Base-by-base conservation (phyloP, 768 basidiomycete genomes). In the Trametes elegans region DNA sequence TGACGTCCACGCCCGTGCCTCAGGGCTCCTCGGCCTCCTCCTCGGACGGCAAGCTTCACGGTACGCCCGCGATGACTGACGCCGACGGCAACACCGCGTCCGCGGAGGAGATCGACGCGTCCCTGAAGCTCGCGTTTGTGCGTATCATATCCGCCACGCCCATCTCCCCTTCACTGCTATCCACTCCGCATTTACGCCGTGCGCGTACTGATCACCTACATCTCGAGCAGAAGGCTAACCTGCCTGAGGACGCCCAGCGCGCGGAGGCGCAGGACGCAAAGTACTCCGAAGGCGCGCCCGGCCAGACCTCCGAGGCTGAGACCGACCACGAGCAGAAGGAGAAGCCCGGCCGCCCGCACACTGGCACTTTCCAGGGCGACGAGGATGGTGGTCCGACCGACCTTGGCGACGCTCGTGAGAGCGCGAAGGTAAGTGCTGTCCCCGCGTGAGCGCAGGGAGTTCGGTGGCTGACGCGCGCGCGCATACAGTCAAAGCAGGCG, bases 61-160 rank as follows among this genome's bases (percentile, higher is more conserved):
- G 50, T 35, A 32, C 49, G 18, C 39, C 51, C 14, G 46, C 59
- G 11, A 36, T 65, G 28, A 60, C 66, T 8, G 67, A 68, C 28
- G 60, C 53, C 10, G 67, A 68, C 29, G 67, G 66, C 40, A 62
- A 54, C n/a, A 65, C 63, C 42, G 63, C 60, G 13, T 53, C 67
- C 1, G 61, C 56, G 28, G 61, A 66, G 38, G 64, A 68, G 29
- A 57, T 66, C 46, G 57, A 64, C 44, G 64, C 51, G n/a, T 68
- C 67, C 23, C 40, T 60, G 23, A 36, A 55, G n/a, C 60, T 61
- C 45, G 62, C 65, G 14, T 51, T 59, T 40, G 67, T 68, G 26
- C 41, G 64, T 55, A 21, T n/a, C 28, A 28, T 36, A 34, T 14
- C 31, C 28, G 14, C 36, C 16, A 13, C 16, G 16, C 23, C 23